Evolutionary conservation across 768 basidiomycete species (phyloP).

Genomic region (Sutorius australiensis): DNA sequence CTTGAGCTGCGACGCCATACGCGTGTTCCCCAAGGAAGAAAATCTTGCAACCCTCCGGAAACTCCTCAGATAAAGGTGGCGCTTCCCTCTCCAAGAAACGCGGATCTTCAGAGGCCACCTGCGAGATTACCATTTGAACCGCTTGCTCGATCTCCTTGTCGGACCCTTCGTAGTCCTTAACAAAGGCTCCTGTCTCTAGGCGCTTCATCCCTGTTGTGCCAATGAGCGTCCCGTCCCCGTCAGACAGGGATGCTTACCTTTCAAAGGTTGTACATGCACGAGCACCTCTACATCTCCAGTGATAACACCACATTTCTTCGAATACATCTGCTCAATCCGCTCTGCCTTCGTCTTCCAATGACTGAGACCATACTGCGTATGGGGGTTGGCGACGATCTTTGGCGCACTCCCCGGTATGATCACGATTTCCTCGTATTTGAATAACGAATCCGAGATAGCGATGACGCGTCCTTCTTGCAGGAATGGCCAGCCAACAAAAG

Average conservation of each 20-base stretch:
- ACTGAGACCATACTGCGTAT: constrained; percentile 60
- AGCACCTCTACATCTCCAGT: constrained; percentile 78
- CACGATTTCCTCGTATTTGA: constrained; percentile 75
- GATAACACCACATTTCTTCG: constrained; percentile 84
- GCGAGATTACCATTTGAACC: constrained; percentile 77
- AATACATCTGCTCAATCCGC: constrained; percentile 77
- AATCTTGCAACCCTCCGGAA: constrained; percentile 84
- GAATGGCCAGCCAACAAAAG: constrained; percentile 91
- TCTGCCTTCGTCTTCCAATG: constrained; percentile 83
- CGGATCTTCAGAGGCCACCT: constrained; percentile 86
- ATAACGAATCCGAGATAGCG: constrained; percentile 79
- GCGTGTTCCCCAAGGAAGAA: constrained; percentile 96
- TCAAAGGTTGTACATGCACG: constrained; percentile 85
- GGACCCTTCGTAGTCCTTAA: constrained; percentile 87
- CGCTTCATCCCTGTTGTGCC: constrained; percentile 72
- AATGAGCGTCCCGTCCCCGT: background rate
- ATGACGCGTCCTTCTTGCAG: constrained; percentile 87
- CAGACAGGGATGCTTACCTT: constrained; percentile 50
- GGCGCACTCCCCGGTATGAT: constrained; percentile 47
- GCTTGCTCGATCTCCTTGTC: constrained; percentile 86
- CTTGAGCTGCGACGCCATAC: constrained; percentile 94
- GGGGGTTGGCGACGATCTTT: constrained; percentile 69
- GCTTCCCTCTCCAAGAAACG: constrained; percentile 79
- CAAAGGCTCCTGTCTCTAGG: constrained; percentile 82
- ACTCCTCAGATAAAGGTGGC: constrained; percentile 81